Base-by-base conservation (phyloP, 2,329 filamentous ascomycete genomes). In the Ceratocystis ficicola region DNA sequence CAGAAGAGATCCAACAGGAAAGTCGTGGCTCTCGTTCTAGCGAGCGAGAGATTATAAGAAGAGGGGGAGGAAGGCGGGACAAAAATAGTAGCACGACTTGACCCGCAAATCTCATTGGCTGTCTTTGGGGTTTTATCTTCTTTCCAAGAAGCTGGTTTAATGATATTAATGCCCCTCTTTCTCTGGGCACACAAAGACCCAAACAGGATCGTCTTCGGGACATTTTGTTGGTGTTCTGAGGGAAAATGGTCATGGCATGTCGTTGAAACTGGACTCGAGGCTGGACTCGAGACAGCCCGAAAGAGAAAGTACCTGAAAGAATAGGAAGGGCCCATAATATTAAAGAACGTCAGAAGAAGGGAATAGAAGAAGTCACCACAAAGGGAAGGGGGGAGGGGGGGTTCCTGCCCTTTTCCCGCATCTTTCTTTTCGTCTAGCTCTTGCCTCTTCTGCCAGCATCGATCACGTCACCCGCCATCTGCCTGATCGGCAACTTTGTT, bases 131-230 rank as follows among this genome's bases (percentile, higher is more conserved):
- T 15, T 30, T n/a, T 36, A 30, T 41, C 36, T 41, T 41, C 12
- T 52, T 52, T 59, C 55, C 28, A 32, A 59, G 55, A 59, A n/a
- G 55, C 17, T 30, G 55, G 55, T 36, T 59, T 52, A 12, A 25
- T 52, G 55, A 36, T 36, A n/a, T 41, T 10, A 15, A 36, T 36
- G 28, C 30, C 55, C 55, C 55, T 59, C 55, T 59, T 59, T 59
- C 20, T 28, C 50, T 41, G 5, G 7, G 25, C 50, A 55, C 25
- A 55, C 50, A 25, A 25, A 55, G 25, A 25, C 46, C 46, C 3
- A 55, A n/a, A 57, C 32, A 59, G 28, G 55, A 59, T 36, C 15
- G 32, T n/a, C 55, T 59, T 59, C 28, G 10, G 55, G 55, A 22
- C 6, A 59, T 59, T 59, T n/a, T 52, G 48, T 52, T 28, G 46